A percentile compares a stretch with the other conserved stretches of the same genome.
phyloP scores from a whole-genome alignment of 2,329 filamentous ascomycete genomes.

The Ceratocystis variospora region DNA sequence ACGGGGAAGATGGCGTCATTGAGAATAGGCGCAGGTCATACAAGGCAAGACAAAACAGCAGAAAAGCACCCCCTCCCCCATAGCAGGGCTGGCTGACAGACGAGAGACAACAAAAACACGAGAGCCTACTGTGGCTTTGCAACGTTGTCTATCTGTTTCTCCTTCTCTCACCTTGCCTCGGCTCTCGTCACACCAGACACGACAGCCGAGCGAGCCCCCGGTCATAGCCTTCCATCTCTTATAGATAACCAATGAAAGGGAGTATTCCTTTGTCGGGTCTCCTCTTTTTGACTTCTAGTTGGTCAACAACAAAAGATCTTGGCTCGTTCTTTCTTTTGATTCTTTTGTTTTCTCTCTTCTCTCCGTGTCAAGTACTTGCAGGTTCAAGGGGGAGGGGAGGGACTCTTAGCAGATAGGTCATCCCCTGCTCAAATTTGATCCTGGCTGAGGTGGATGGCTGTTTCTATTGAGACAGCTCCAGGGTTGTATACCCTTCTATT shows the following conservation, averaged over 20 bases:
- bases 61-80: too few relatives aligned
- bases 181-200: background rate
- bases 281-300: background rate
- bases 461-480: too few relatives aligned
- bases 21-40: background rate
- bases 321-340: background rate
- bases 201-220: background rate
- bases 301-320: conserved; percentile 6
- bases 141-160: background rate
- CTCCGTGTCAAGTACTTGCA: background rate
- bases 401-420: too few relatives aligned
- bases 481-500: too few relatives aligned
- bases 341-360: conserved; percentile 1
- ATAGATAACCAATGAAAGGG: too few relatives aligned
- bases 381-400: too few relatives aligned
- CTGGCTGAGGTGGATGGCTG: too few relatives aligned
- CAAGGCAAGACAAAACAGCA: background rate
- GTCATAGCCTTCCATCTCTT: background rate
- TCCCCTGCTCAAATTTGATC: too few relatives aligned
- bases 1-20: background rate
- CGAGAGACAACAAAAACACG: too few relatives aligned
- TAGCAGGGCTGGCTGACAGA: background rate
- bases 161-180: background rate
- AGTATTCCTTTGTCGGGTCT: background rate
- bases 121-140: background rate